Percentiles rank a stretch among this genome's conserved stretches.
These are phyloP conservation scores for Pyrus bretschneideri DNA, from an alignment of 306 rosid genomes.

Conservation along the genomic window DNA sequence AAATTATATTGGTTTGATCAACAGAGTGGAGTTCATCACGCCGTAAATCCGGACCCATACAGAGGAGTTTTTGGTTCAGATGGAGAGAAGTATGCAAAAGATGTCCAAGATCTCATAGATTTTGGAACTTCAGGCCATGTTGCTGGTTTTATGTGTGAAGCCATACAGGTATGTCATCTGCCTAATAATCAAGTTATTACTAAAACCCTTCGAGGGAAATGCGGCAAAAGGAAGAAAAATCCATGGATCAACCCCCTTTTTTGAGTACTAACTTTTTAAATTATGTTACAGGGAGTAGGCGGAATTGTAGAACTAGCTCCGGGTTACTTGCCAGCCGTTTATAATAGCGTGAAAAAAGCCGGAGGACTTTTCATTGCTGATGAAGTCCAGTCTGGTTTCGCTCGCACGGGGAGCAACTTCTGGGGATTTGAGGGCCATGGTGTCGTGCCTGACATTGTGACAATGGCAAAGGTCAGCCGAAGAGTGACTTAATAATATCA, in stretches of 20 bases:
- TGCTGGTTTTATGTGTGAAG: conserved; percentile 79
- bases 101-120: conserved; percentile 69
- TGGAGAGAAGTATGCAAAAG: conserved; percentile 83
- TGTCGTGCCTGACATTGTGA: conserved; percentile 90
- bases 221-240: neutral
- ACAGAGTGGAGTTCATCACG: conserved; percentile 94
- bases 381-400: conserved; percentile 89
- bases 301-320: conserved; percentile 88
- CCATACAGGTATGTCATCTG: conserved; percentile 57
- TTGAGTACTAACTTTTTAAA: neutral
- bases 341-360: conserved; percentile 49
- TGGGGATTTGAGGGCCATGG: conserved; percentile 96
- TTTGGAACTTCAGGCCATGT: conserved; percentile 86
- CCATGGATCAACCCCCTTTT: neutral
- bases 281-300: conserved; percentile 67
- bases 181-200: conserved; percentile 3
- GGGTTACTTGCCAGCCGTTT: conserved; percentile 77
- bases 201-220: neutral
- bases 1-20: neutral
- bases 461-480: conserved; percentile 76
- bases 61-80: conserved; percentile 92
- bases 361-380: conserved; percentile 94
- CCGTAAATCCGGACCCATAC: conserved; percentile 86
- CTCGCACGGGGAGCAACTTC: conserved; percentile 82
- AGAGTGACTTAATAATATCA: neutral